phyloP scores from a whole-genome alignment of 495 filamentous ascomycete genomes.

The Amphirosellinia nigrospora region DNA sequence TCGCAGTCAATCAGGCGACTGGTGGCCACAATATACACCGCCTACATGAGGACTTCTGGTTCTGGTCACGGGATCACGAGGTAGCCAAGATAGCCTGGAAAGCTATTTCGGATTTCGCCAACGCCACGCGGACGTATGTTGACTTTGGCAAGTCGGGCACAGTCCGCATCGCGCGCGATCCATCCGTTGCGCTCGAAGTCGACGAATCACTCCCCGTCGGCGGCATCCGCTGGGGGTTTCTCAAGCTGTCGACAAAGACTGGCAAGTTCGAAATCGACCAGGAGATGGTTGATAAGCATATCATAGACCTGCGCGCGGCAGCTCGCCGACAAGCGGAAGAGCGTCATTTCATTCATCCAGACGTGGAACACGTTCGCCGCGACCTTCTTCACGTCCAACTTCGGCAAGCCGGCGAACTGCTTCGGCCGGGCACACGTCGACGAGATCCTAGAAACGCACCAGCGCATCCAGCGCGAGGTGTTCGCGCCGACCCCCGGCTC shows the following conservation, averaged over 20 bases:
- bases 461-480: conserved; percentile 62
- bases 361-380: conserved; percentile 71
- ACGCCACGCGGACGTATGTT: conserved; percentile 62
- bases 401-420: conserved; percentile 68
- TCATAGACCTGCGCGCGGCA: conserved; percentile 65
- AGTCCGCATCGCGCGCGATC: conserved; percentile 40
- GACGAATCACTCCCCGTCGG: conserved; percentile 57
- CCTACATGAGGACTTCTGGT: conserved; percentile 73
- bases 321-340: conserved; percentile 59
- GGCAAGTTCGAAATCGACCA: conserved; percentile 69
- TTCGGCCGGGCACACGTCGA: conserved; percentile 70
- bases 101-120: conserved; percentile 59
- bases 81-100: conserved; percentile 64
- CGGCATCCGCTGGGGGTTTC: conserved; percentile 70
- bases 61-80: conserved; percentile 62
- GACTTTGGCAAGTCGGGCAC: conserved; percentile 67
- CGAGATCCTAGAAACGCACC: conserved; percentile 64
- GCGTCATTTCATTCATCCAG: conserved; percentile 67
- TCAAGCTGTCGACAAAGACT: conserved; percentile 60
- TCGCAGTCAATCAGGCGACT: conserved; percentile 65
- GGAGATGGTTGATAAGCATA: conserved; percentile 65
- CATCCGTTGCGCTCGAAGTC: conserved; percentile 31
- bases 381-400: conserved; percentile 70
- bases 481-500: conserved; percentile 46
- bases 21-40: conserved; percentile 62